These are phyloP conservation scores for Thelephora ganbajun DNA, from an alignment of 768 basidiomycete genomes.

Conservation along the genomic window DNA sequence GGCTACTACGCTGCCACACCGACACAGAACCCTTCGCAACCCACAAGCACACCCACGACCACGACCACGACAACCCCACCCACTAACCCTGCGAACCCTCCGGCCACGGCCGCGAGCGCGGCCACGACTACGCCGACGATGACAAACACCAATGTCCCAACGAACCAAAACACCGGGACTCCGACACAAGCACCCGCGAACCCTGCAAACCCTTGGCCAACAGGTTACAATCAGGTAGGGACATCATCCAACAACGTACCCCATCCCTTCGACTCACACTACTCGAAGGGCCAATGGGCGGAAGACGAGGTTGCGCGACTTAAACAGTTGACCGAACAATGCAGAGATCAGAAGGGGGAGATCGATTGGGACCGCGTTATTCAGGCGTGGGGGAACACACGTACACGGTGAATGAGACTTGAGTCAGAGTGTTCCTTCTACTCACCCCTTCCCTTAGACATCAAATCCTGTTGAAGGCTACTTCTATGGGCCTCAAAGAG, in stretches of 20 bases:
- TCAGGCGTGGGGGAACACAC: constrained; percentile 55
- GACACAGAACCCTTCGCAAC: constrained; percentile 5
- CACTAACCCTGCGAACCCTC: background rate
- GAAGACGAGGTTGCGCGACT: constrained; percentile 64
- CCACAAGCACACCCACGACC: constrained; percentile 7
- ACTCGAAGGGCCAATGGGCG: constrained; percentile 58
- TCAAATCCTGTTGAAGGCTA: constrained; percentile 75
- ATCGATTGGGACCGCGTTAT: constrained; percentile 76
- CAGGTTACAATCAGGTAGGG: background rate
- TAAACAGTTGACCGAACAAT: constrained; percentile 56
- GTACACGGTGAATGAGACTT: constrained; percentile 42
- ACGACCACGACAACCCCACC: constrained; percentile 7
- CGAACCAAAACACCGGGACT: constrained; percentile 17
- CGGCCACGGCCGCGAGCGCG: constrained; percentile 7
- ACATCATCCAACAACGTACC: constrained; percentile 8
- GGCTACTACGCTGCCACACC: constrained; percentile 5
- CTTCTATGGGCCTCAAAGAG: constrained; percentile 63
- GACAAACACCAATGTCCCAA: constrained; percentile 4
- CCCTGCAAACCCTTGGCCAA: background rate
- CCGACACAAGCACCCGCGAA: constrained; percentile 3
- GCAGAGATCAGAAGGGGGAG: constrained; percentile 37
- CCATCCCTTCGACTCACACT: background rate
- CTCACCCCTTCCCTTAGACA: constrained; percentile 30
- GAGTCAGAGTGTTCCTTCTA: background rate
- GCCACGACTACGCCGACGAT: background rate